These are phyloP conservation scores for Wolfiporia cocos DNA, from an alignment of 1,284 basidiomycete species.

Conservation along the genomic window DNA sequence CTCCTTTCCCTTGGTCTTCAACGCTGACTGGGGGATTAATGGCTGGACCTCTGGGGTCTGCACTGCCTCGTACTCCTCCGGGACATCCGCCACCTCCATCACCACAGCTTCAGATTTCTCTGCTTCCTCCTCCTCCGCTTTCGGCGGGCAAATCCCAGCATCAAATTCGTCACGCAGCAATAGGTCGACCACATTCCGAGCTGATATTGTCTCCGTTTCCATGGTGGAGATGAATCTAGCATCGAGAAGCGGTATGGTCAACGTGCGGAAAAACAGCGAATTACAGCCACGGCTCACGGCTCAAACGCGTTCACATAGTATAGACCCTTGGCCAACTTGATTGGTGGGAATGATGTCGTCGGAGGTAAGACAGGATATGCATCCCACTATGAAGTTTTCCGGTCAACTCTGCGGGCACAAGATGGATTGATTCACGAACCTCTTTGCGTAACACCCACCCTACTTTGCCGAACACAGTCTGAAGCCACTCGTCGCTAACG, in stretches of 20 bases:
- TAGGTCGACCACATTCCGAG: conserved; percentile 79
- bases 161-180: conserved; percentile 65
- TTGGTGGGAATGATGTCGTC: conserved; percentile 62
- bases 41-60: no score
- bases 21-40: no score
- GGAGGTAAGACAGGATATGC: conserved; percentile 73
- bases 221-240: conserved; percentile 82
- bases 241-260: not conserved
- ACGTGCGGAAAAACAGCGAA: conserved; percentile 1
- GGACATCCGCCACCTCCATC: not conserved
- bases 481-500: conserved; percentile 66
- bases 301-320: conserved; percentile 92
- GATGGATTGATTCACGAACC: conserved; percentile 38
- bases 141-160: conserved; percentile 44
- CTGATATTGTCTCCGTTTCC: conserved; percentile 87
- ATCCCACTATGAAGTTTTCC: conserved; percentile 67
- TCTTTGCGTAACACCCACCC: conserved; percentile 83
- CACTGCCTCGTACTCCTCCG: not conserved
- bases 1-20: no score
- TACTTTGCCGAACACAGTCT: conserved; percentile 62
- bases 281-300: conserved; percentile 31
- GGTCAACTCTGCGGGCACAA: no score
- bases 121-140: conserved; percentile 1
- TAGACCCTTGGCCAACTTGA: conserved; percentile 70
- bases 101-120: not conserved